A percentile compares a stretch with the other conserved stretches of the same genome.
These are phyloP conservation scores for Rhodamnia argentea DNA, from an alignment of 345 rosid species.

Conservation along the genomic window DNA sequence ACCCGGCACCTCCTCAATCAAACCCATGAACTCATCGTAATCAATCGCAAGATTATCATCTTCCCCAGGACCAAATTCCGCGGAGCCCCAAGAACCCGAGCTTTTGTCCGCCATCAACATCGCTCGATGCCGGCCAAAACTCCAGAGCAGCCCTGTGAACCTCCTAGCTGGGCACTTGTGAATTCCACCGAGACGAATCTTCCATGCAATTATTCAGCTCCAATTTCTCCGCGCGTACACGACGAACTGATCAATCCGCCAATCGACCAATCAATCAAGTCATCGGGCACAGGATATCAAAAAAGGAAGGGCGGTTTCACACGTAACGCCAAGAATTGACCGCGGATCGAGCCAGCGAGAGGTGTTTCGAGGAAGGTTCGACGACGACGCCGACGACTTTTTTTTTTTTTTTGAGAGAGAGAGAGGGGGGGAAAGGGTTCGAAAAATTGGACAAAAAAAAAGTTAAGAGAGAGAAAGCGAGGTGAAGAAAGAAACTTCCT, in stretches of 20 bases:
- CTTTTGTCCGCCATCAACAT: background rate
- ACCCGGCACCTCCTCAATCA: constrained; percentile 3
- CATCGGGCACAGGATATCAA: background rate
- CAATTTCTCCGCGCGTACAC: background rate
- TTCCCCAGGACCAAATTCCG: background rate
- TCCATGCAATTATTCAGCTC: background rate
- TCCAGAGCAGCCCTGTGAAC: too few relatives aligned
- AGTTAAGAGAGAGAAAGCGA: background rate
- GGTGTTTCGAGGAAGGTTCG: background rate
- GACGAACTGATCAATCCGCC: background rate
- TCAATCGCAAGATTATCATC: constrained; percentile 1
- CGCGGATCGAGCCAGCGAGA: background rate
- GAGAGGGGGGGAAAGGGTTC: background rate
- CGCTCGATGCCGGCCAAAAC: background rate
- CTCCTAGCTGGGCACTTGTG: too few relatives aligned
- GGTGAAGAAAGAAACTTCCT: background rate
- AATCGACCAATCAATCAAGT: background rate
- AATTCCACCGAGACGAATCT: background rate
- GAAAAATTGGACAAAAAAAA: background rate
- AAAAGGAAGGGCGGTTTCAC: background rate
- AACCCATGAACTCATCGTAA: background rate
- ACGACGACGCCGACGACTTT: background rate
- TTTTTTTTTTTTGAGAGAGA: background rate
- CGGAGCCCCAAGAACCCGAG: background rate
- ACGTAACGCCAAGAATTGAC: background rate